These are phyloP conservation scores for Suhomyces wounanorum DNA, from an alignment of 1,139 yeast species.

Conservation along the genomic window DNA sequence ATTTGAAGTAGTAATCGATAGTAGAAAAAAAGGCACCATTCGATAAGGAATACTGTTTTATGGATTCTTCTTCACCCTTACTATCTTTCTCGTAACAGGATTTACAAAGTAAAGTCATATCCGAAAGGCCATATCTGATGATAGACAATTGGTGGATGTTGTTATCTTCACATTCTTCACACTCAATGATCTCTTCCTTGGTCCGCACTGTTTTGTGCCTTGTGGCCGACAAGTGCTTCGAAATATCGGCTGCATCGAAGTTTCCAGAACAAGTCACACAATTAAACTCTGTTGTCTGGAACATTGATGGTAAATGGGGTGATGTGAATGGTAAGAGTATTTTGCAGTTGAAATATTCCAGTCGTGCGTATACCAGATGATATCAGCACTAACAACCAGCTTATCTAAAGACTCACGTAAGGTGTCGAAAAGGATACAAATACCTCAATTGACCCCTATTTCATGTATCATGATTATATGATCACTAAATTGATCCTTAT, in stretches of 20 bases:
- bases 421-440: neutral
- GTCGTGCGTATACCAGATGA: conserved; percentile 3
- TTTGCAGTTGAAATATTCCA: conserved; percentile 2
- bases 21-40: conserved; percentile 58
- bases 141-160: conserved; percentile 57
- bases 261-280: conserved; percentile 35
- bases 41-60: conserved; percentile 51
- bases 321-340: neutral
- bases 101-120: conserved; percentile 53
- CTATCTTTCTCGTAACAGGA: conserved; percentile 45
- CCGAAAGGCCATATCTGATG: conserved; percentile 56
- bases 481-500: too few relatives aligned
- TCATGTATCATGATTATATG: too few relatives aligned
- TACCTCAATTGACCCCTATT: too few relatives aligned
- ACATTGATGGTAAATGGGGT: conserved; percentile 1
- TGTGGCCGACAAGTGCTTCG: conserved; percentile 52
- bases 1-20: conserved; percentile 48
- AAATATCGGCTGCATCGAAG: conserved; percentile 24
- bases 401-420: neutral
- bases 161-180: conserved; percentile 58
- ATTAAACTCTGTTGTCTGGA: conserved; percentile 16
- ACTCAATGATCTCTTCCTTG: conserved; percentile 46
- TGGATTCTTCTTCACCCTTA: conserved; percentile 47
- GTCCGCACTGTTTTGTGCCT: conserved; percentile 53
- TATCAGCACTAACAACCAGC: neutral